A percentile compares a stretch with the other conserved stretches of the same genome.
Conservation (phyloP, 306 rosid species). For the Acacia confusa region DNA sequence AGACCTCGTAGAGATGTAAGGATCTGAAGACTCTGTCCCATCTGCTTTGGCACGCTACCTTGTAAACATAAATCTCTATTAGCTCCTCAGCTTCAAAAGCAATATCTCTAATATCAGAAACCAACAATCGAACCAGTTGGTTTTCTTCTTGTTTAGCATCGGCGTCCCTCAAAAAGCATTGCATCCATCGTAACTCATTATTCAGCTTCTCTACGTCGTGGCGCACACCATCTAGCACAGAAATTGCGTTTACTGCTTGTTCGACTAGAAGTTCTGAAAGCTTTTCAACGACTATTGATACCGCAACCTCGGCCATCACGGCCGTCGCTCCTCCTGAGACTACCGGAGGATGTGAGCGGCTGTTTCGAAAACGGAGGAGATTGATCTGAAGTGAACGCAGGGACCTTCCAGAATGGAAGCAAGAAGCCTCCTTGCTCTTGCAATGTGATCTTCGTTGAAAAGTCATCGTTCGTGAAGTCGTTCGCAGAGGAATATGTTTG, state of each 20-base stretch:
- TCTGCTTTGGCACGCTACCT: constrained; percentile 3
- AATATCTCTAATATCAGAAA: constrained; percentile 44
- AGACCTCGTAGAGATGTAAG: constrained; percentile 11
- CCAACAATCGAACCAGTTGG: constrained; percentile 40
- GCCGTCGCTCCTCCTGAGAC: not conserved
- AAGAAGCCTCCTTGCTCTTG: constrained; percentile 6
- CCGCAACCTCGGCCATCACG: constrained; percentile 45
- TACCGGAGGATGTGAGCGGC: too few relatives aligned
- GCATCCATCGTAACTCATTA: constrained; percentile 43
- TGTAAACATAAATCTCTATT: constrained; percentile 38
- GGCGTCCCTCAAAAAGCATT: constrained; percentile 47
- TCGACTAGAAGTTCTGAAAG: constrained; percentile 30
- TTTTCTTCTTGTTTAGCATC: constrained; percentile 43
- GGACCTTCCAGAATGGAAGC: not conserved
- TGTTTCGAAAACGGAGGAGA: not conserved
- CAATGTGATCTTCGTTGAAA: not conserved
- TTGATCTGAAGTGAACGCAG: not conserved
- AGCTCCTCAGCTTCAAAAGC: constrained; percentile 44
- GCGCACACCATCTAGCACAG: constrained; percentile 24
- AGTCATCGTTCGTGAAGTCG: not conserved
- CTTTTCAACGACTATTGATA: constrained; percentile 36
- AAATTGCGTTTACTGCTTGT: constrained; percentile 25
- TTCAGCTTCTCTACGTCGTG: constrained; percentile 32
- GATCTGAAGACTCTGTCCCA: constrained; percentile 23
- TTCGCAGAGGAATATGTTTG: not conserved